Evolutionary conservation across 768 basidiomycete genomes (phyloP).

Genomic region (Xerocomus potaroensis): DNA sequence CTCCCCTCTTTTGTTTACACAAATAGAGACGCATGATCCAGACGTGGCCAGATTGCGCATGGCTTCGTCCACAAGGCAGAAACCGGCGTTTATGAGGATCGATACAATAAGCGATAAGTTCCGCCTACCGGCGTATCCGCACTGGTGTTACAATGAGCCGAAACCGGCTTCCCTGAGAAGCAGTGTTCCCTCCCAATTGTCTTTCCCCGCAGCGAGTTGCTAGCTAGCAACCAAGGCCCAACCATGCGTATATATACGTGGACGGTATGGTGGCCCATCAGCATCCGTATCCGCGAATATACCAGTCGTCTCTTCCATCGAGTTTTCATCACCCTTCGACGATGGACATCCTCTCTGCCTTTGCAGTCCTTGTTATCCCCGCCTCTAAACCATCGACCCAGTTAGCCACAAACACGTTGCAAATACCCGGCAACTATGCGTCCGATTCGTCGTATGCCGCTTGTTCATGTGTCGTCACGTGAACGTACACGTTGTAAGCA

Average conservation of each 20-base stretch:
- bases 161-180: neutral
- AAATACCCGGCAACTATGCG: constrained; percentile 16
- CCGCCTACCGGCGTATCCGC: constrained; percentile 6
- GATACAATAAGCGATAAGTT: constrained; percentile 20
- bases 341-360: constrained; percentile 19
- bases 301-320: constrained; percentile 5
- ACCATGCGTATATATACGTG: constrained; percentile 16
- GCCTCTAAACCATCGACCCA: neutral
- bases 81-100: neutral
- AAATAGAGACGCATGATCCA: constrained; percentile 6
- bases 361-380: neutral
- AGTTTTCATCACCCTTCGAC: constrained; percentile 4
- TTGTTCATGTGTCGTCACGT: constrained; percentile 15
- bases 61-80: neutral
- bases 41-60: constrained; percentile 4
- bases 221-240: neutral
- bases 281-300: constrained; percentile 1
- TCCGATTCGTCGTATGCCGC: neutral
- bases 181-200: constrained; percentile 13
- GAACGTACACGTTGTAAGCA: constrained; percentile 13
- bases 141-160: neutral
- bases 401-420: neutral
- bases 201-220: no score
- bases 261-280: neutral
- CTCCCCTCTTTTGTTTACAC: constrained; percentile 19